Evolutionary conservation across 129 eudicot species (phyloP), one percentile per base, ranked within the genome.

Genomic region (Oenanthe sinensis): DNA sequence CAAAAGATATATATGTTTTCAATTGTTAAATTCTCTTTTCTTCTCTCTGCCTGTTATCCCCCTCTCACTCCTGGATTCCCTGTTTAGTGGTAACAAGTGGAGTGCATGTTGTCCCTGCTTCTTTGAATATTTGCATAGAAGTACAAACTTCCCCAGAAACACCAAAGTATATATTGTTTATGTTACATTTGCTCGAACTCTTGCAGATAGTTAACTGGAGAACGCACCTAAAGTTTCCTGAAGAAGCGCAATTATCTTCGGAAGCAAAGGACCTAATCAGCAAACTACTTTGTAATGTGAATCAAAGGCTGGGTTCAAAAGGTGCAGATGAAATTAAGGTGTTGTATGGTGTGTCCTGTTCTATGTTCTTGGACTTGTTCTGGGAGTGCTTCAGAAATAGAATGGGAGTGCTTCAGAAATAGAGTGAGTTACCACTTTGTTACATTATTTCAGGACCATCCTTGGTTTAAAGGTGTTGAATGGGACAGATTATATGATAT

Each of bases 301-400:
- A 84, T 78, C 98, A 91, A 44, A 88, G 98, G 84, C 85, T 94
- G 62, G 98, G 98, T 50, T 88, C 97, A 13, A 94, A 94, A 76
- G 97, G 98, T 28, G 96, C 98, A 30, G 82, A 94, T 85, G 98
- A 94, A 91, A 91, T 94, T 85, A 94, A 94, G 98, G 98, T 94
- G 97, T 84, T 82, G 91, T 89, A 84, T 84, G 86, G 89, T 86
- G 88, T 89, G 87, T 89, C 81, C 82, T 85, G 79, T 76, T 80
- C 84, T 87, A 79, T 76, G 71, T 79, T 88, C 83, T 82, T 81
- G 70, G 49, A 68, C 55, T 46, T 79, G 91, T 46, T 82, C 20
- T 28, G 48, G 74, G 76, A 63, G 70, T 74, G 45, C 33, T 37
- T 43, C 65, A 62, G 46, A 79, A 47, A 75, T 73, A 40, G 28